Evolutionary conservation across 2,329 filamentous ascomycete genomes (phyloP), one percentile per base, ranked within the genome.

Genomic region (Erysiphe neolycopersici): DNA sequence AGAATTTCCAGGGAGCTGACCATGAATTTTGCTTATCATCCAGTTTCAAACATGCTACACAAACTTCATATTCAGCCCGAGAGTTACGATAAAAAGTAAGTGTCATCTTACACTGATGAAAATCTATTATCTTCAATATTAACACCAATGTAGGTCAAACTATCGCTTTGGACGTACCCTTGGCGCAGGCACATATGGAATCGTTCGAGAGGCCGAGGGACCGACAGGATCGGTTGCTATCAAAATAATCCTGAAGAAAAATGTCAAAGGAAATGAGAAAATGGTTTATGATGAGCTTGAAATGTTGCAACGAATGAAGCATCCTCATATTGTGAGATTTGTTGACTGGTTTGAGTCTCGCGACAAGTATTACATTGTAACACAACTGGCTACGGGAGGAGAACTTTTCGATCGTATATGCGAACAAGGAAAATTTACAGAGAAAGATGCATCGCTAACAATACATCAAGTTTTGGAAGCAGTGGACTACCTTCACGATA

Each of bases 321-420:
- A 98, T 60, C 80, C 83, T 43, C 83, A 95, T 62, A 98, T 98
- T 59, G 89, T 98, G 63, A 77, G 78, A 53, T 98, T 98, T 58
- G 79, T 89, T 53, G 89, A 98, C 61, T 98, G 89, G 87, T 98
- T 98, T 58, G 89, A 98, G 64, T 95, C 87, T 45, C 81, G 93
- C 84, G 89, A 98, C 67, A 98, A 98, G 66, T 98, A 93, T 65
- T 98, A 98, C 61, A 95, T 98, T 53, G 85, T 98, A 53, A 98
- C 89, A 30, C 79, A 98, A 61, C 69, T 98, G 45, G 89, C 89
- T 37, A 93, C 82, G 0, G 89, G 89, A 51, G 89, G 89, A 59
- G 89, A 98, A 64, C 65, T 98, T 49, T 98, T 98, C 61, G 89
- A 98, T 57, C 78, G 91, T 45, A 98, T 98, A 54, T 98, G 89